Conservation (phyloP, 2,329 filamentous ascomycete species). For the Zopfia rhizophila region DNA sequence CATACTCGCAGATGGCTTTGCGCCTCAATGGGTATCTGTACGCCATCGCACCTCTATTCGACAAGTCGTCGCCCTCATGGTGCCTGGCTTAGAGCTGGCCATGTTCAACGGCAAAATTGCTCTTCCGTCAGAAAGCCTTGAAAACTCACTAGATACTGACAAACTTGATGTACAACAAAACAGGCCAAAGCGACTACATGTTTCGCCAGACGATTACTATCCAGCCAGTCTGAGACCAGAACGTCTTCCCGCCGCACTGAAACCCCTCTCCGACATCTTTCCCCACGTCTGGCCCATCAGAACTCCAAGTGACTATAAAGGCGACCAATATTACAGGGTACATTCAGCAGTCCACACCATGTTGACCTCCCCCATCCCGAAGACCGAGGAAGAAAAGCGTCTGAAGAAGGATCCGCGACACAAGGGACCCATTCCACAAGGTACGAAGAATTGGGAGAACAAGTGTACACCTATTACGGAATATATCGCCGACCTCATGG, state of each 20-base stretch:
- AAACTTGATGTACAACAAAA: constrained; percentile 19
- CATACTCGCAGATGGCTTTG: constrained; percentile 67
- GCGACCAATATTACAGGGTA: constrained; percentile 70
- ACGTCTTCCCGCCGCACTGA: constrained; percentile 54
- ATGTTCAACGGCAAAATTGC: constrained; percentile 76
- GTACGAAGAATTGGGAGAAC: constrained; percentile 75
- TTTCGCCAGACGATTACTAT: constrained; percentile 62
- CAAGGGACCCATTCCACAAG: constrained; percentile 66
- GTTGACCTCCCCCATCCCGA: constrained; percentile 77
- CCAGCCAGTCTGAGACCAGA: constrained; percentile 55
- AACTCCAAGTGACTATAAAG: constrained; percentile 84
- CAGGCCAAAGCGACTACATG: constrained; percentile 41
- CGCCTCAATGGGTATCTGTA: constrained; percentile 72
- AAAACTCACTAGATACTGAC: constrained; percentile 6
- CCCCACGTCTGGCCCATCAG: constrained; percentile 88
- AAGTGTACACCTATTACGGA: constrained; percentile 83
- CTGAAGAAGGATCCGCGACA: constrained; percentile 56
- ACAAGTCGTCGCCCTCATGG: constrained; percentile 90
- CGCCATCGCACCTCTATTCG: constrained; percentile 65
- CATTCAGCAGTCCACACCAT: constrained; percentile 90
- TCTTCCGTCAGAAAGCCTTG: constrained; percentile 24
- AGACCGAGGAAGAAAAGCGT: constrained; percentile 73
- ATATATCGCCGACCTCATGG: constrained; percentile 76
- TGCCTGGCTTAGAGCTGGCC: constrained; percentile 87
- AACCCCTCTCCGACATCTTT: constrained; percentile 83